These are phyloP conservation scores for Marvania coccoides DNA, from an alignment of 139 green algal species.

Conservation along the genomic window DNA sequence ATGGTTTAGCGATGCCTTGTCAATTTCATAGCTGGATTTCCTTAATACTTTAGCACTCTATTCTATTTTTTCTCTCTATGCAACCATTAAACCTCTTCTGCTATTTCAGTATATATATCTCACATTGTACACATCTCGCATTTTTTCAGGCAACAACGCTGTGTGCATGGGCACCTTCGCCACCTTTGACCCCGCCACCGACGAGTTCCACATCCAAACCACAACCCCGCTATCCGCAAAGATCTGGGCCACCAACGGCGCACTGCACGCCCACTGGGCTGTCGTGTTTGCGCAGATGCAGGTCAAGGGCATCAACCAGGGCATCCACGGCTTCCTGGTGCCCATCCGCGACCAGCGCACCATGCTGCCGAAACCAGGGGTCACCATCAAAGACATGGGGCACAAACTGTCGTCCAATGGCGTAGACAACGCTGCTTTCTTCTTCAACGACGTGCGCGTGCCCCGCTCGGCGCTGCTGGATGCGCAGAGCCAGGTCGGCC, in stretches of 20 bases:
- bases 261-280: slow-evolving; percentile 70
- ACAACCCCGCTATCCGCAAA: slow-evolving; percentile 11
- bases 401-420: slow-evolving; percentile 90
- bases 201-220: slow-evolving; percentile 22
- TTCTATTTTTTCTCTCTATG: no score
- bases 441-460: slow-evolving; percentile 65
- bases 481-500: slow-evolving; percentile 47
- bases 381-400: slow-evolving; percentile 42
- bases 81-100: not conserved
- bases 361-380: slow-evolving; percentile 19
- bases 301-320: slow-evolving; percentile 54
- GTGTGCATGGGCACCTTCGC: slow-evolving; percentile 90
- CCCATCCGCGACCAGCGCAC: slow-evolving; percentile 53
- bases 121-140: no score
- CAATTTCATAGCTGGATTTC: not conserved
- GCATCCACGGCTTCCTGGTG: slow-evolving; percentile 87
- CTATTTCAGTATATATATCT: not conserved
- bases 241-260: slow-evolving; percentile 87
- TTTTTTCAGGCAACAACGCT: slow-evolving; percentile 79
- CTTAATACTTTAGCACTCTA: no score
- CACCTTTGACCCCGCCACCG: slow-evolving; percentile 43
- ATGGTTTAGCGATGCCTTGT: not conserved
- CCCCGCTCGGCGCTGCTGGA: slow-evolving; percentile 65
- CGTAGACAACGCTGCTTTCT: slow-evolving; percentile 90
- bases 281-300: slow-evolving; percentile 83